These are phyloP conservation scores for Salvia rosmarinus DNA, from an alignment of 257 asterid genomes.

Conservation along the genomic window DNA sequence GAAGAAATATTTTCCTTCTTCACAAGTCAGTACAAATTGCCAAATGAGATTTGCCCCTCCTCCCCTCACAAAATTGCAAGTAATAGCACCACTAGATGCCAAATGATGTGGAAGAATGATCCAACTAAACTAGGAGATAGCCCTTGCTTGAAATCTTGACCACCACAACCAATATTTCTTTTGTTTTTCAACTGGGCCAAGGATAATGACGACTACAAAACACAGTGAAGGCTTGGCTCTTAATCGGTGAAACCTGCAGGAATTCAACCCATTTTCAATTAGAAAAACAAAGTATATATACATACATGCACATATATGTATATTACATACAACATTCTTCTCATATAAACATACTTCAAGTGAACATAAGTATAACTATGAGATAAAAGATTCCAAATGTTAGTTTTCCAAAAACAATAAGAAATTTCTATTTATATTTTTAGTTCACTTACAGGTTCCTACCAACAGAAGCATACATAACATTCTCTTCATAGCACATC, in stretches of 20 bases:
- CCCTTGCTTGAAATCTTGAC: constrained; percentile 32
- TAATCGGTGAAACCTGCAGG: constrained; percentile 44
- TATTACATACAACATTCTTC: constrained; percentile 5
- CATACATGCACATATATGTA: neutral
- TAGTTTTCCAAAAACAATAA: neutral
- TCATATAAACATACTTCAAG: constrained; percentile 8
- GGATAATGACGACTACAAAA: constrained; percentile 4
- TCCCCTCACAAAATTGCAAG: constrained; percentile 31
- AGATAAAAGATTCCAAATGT: neutral
- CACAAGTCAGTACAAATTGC: constrained; percentile 46
- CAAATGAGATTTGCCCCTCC: constrained; percentile 75
- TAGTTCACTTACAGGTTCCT: neutral
- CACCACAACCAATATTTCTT: constrained; percentile 10
- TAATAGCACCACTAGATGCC: constrained; percentile 43
- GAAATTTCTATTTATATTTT: neutral
- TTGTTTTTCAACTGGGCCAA: constrained; percentile 18
- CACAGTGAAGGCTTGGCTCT: constrained; percentile 30
- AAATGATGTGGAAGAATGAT: constrained; percentile 35
- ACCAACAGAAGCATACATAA: constrained; percentile 10
- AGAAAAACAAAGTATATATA: constrained; percentile 1
- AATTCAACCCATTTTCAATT: constrained; percentile 23
- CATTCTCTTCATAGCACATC: neutral
- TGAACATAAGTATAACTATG: neutral
- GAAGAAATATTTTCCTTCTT: constrained; percentile 38
- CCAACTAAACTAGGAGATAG: constrained; percentile 28